phyloP scores from a whole-genome alignment of 2,329 filamentous ascomycete genomes.

The Fusarium buxicola region DNA sequence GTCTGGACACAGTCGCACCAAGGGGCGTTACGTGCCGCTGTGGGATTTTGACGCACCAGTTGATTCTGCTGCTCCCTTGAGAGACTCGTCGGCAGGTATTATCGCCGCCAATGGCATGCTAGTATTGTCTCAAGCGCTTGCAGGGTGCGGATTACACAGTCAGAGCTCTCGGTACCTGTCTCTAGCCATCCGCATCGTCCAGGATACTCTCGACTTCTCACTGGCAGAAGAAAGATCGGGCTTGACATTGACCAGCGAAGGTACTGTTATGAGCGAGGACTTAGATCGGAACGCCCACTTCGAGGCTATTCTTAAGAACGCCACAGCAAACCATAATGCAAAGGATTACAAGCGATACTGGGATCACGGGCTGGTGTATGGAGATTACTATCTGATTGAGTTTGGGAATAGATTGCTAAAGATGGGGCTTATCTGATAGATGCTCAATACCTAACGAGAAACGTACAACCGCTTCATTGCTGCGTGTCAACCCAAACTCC shows the following conservation, averaged over 20 bases:
- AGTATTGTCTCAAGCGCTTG: conserved; percentile 50
- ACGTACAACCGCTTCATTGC: neutral
- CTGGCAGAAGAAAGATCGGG: conserved; percentile 31
- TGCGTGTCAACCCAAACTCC: conserved; percentile 11
- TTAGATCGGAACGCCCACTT: conserved; percentile 30
- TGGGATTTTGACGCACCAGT: conserved; percentile 63
- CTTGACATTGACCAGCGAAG: neutral
- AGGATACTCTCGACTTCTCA: conserved; percentile 48
- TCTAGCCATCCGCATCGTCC: conserved; percentile 45
- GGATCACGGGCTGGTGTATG: conserved; percentile 60
- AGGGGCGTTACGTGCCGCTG: conserved; percentile 47
- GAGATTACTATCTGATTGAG: conserved; percentile 60
- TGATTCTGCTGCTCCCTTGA: conserved; percentile 45
- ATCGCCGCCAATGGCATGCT: conserved; percentile 56
- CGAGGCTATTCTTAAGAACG: conserved; percentile 49
- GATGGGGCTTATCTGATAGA: conserved; percentile 21
- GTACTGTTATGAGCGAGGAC: conserved; percentile 12
- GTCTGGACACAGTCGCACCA: conserved; percentile 1
- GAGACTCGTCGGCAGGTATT: conserved; percentile 53
- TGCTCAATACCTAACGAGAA: no score
- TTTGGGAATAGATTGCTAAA: conserved; percentile 33
- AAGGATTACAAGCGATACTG: conserved; percentile 48
- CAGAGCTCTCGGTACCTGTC: conserved; percentile 44
- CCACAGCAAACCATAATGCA: conserved; percentile 51
- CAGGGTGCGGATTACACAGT: conserved; percentile 13